Conservation (phyloP, 73 alveolate species). For the Paramecium pentaurelia region DNA sequence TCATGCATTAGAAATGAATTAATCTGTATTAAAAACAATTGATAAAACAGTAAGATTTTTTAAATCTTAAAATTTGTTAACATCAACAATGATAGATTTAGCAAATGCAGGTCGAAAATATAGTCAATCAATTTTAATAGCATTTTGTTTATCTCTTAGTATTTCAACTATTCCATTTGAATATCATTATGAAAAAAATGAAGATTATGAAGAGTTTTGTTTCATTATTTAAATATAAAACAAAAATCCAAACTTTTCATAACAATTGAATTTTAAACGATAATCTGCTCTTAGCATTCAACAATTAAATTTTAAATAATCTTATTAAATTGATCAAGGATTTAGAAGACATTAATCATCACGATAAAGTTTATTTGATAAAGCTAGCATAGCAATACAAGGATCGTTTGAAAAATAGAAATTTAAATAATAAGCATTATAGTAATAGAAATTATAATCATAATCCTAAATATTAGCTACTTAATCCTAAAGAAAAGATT, state of each 20-base stretch:
- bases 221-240: not conserved
- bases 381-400: not conserved
- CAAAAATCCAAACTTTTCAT: not conserved
- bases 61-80: not conserved
- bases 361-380: not conserved
- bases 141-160: not conserved
- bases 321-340: not conserved
- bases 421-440: not conserved
- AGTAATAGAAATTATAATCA: not conserved
- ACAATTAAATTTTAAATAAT: not conserved
- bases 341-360: not conserved
- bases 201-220: not conserved
- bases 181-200: not conserved
- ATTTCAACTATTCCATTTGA: not conserved
- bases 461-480: not conserved
- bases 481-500: not conserved
- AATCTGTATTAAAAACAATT: not conserved
- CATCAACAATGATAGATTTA: not conserved
- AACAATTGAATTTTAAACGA: not conserved
- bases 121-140: not conserved
- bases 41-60: not conserved
- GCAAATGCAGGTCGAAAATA: not conserved
- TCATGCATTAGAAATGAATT: not conserved
- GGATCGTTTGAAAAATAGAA: not conserved
- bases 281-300: not conserved